Evolutionary conservation across 164 flowering plant species (phyloP).

Genomic region (Magnolia kwangsiensis): DNA sequence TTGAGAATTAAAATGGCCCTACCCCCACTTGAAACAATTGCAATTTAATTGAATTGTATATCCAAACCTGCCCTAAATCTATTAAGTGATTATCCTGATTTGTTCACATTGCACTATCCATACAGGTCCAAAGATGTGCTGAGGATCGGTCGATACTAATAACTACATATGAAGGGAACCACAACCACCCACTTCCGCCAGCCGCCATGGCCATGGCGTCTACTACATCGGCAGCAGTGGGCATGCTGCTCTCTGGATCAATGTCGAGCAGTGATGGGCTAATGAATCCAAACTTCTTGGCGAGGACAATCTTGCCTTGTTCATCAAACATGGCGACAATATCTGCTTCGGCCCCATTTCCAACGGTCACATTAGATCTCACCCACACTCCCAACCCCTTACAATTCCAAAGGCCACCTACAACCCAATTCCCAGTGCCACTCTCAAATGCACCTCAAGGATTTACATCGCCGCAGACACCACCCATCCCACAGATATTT

Average conservation of each 20-base stretch:
- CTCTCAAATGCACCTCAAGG: conserved; percentile 27
- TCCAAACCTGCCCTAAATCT: neutral
- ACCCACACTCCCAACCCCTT: conserved; percentile 49
- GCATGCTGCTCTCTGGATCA: conserved; percentile 73
- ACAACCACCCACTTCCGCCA: conserved; percentile 91
- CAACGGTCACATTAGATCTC: conserved; percentile 74
- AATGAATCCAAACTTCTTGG: conserved; percentile 47
- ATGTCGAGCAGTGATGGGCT: conserved; percentile 67
- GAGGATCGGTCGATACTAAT: conserved; percentile 62
- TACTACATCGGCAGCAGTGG: conserved; percentile 70
- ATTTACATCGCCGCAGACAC: neutral
- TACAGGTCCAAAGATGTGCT: conserved; percentile 80
- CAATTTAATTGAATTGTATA: no score
- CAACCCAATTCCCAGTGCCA: conserved; percentile 46
- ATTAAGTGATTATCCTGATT: neutral
- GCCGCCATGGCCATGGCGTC: conserved; percentile 87
- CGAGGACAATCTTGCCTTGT: conserved; percentile 45
- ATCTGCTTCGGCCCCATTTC: conserved; percentile 88
- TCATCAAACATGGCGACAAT: conserved; percentile 64
- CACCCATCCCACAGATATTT: conserved; percentile 43
- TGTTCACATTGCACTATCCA: neutral
- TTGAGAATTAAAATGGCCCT: no score
- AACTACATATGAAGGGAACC: conserved; percentile 79
- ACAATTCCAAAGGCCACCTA: conserved; percentile 45
- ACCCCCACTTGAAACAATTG: no score